A percentile compares a stretch with the other conserved stretches of the same genome.
These are phyloP conservation scores for Plantago elongata DNA, from an alignment of 257 asterid genomes.

Conservation along the genomic window DNA sequence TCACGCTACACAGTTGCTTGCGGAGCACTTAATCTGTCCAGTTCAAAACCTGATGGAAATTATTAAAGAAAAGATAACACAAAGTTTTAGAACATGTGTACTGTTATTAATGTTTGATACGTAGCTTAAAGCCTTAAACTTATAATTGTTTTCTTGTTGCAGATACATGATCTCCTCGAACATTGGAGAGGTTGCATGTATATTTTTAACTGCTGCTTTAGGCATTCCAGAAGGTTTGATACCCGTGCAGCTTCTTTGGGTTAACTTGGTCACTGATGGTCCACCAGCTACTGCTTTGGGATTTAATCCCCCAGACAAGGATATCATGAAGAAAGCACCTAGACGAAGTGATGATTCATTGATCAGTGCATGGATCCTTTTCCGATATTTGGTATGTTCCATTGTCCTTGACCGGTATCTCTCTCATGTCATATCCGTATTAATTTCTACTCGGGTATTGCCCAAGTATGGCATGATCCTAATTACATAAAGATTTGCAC, in stretches of 20 bases:
- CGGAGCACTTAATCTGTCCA: not conserved
- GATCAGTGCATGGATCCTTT: constrained; percentile 91
- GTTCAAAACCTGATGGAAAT: not conserved
- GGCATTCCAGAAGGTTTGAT: constrained; percentile 98
- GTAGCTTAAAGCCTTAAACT: not conserved
- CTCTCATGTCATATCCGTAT: no score
- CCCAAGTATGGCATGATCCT: no score
- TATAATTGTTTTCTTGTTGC: not conserved
- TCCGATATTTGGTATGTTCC: constrained; percentile 70
- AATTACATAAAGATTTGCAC: no score
- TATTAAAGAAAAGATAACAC: not conserved
- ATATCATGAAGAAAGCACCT: constrained; percentile 87
- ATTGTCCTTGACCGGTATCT: not conserved
- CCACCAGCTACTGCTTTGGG: constrained; percentile 99
- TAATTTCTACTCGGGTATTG: no score
- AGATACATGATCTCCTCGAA: constrained; percentile 99
- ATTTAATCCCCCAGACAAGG: constrained; percentile 97
- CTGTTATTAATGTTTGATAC: not conserved
- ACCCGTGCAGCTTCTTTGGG: constrained; percentile 99
- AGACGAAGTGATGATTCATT: constrained; percentile 90
- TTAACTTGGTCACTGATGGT: constrained; percentile 96
- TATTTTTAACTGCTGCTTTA: constrained; percentile 88
- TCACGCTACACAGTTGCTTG: not conserved
- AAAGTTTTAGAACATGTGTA: not conserved
- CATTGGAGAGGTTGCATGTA: constrained; percentile 94